Percentiles rank a stretch among this genome's conserved stretches.
phyloP scores from a whole-genome alignment of 2,329 filamentous ascomycete species.

The Trichoderma brevicompactum region DNA sequence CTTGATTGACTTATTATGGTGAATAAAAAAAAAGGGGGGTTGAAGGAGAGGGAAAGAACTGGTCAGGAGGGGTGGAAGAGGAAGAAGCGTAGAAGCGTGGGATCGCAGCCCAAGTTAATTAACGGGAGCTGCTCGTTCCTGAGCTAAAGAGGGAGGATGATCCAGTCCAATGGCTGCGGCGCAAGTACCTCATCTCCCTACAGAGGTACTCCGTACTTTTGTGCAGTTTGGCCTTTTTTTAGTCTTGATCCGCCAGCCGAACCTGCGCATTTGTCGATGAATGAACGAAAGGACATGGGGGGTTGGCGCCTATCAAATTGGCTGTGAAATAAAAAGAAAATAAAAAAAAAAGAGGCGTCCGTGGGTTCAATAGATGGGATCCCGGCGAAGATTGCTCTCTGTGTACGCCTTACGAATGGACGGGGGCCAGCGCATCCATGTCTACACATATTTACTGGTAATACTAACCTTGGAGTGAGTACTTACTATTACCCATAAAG shows the following conservation, averaged over 20 bases:
- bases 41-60: conserved; percentile 19
- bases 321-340: neutral
- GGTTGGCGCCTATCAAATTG: neutral
- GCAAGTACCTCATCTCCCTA: conserved; percentile 23
- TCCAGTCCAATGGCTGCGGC: conserved; percentile 8
- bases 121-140: conserved; percentile 26
- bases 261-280: conserved; percentile 3
- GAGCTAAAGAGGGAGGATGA: conserved; percentile 17
- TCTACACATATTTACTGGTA: too few species aligned
- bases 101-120: conserved; percentile 21
- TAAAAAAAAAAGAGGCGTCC: neutral
- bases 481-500: too few species aligned
- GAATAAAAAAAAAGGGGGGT: conserved; percentile 23
- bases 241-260: conserved; percentile 7
- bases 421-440: conserved; percentile 1
- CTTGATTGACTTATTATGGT: conserved; percentile 12
- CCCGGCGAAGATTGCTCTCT: conserved; percentile 11
- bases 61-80: conserved; percentile 26
- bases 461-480: too few species aligned
- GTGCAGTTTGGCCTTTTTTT: neutral
- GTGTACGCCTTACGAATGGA: conserved; percentile 8
- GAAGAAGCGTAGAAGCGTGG: conserved; percentile 20
- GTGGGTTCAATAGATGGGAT: conserved; percentile 2
- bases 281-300: conserved; percentile 9
- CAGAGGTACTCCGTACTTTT: conserved; percentile 8